Base-by-base conservation (phyloP, 2,329 filamentous ascomycete genomes). In the Diaporthe vexans region DNA sequence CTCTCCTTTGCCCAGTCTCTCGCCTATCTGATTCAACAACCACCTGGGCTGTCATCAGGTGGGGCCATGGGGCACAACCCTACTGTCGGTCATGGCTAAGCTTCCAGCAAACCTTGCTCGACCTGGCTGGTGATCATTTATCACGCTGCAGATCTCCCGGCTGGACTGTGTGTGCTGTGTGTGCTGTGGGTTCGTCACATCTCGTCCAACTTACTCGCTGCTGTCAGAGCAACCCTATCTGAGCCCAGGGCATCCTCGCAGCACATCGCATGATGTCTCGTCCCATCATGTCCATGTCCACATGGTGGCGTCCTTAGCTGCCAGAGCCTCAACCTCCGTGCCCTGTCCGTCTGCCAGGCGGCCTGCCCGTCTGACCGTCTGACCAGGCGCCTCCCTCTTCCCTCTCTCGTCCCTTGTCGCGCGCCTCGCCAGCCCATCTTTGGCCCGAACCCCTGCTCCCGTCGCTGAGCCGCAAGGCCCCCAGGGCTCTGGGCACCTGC, bases 81-180 rank as follows among this genome's bases (percentile, higher is more conserved):
- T 67, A 37, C 61, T 52, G 63, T 52, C 63, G 63, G 52, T 33
- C 63, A 68, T 19, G 48, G 46, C 48, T 40, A 68, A 68, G 63
- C 63, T 68, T 68, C 63, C 33, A 21, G 63, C 48, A 54, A 67
- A 54, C 15, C 21, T 54, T 54, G 37, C 7, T 40, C 63, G 33
- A 37, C 63, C 63, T 54, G 63, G 63, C 63, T 54, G 63, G 21
- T 37, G 48, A 68, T 68, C 63, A 68, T 33, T 33, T n/a, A 40
- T 68, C 48, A 67, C 46, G n/a, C 46, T 40, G 63, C 63, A 68
- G 63, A 68, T 68, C 63, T 54, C 48, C 63, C 63, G 63, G 3
- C 46, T 65, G 21, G 11, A 13, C 11, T 40, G 37, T 13, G 37
- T 40, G 35, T 29, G 29, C 29, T 3, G 29, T 29, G 29, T 33